phyloP scores from a whole-genome alignment of 2,329 filamentous ascomycete species.

The Venturia nashicola region DNA sequence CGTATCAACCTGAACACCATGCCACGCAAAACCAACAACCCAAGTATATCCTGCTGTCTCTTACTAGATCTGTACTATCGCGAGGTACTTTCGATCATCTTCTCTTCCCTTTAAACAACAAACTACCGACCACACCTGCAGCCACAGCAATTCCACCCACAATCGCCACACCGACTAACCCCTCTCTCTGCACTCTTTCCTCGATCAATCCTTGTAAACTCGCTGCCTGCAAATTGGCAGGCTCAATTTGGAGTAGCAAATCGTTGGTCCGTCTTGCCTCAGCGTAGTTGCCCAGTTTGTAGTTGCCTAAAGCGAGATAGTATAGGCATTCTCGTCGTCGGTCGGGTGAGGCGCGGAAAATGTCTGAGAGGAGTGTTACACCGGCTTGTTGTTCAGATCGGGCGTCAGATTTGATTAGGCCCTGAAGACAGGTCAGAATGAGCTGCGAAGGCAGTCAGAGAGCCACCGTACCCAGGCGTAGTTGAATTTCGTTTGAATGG shows the following conservation, averaged over 20 bases:
- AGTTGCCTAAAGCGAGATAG: slow-evolving; percentile 94
- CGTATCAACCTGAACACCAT: not conserved
- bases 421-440: slow-evolving; percentile 38
- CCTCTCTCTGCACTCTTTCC: slow-evolving; percentile 91
- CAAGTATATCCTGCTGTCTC: not conserved
- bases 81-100: slow-evolving; percentile 31
- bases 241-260: slow-evolving; percentile 78
- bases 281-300: slow-evolving; percentile 95
- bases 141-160: slow-evolving; percentile 85
- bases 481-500: slow-evolving; percentile 98
- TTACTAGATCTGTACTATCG: not conserved
- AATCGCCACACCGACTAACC: slow-evolving; percentile 86
- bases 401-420: slow-evolving; percentile 81
- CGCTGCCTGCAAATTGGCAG: slow-evolving; percentile 76
- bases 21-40: not conserved
- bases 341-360: slow-evolving; percentile 88
- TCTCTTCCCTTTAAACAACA: slow-evolving; percentile 66
- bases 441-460: not conserved
- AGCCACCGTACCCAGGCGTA: slow-evolving; percentile 72
- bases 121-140: slow-evolving; percentile 81
- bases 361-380: slow-evolving; percentile 85
- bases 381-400: slow-evolving; percentile 87
- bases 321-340: slow-evolving; percentile 95
- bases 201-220: slow-evolving; percentile 84
- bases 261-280: slow-evolving; percentile 94